Evolutionary conservation across 2,329 filamentous ascomycete species (phyloP), one percentile per base, ranked within the genome.

Genomic region (Ophiostoma pallidulum): DNA sequence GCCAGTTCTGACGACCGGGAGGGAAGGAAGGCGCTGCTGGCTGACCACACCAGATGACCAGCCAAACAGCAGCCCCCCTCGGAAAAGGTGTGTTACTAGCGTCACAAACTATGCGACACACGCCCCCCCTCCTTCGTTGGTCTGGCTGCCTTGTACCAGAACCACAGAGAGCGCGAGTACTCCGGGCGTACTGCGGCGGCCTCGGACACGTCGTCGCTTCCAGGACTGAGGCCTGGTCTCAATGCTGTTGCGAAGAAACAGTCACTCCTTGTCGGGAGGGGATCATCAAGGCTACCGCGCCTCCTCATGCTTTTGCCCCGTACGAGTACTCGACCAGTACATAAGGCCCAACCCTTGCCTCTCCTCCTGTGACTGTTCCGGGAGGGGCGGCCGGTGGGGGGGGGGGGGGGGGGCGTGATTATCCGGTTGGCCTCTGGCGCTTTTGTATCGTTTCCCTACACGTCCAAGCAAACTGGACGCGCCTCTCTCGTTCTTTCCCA

Each of bases 1-100:
- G 31, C 13, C 5, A 33, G 12, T 33, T 13, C n/a, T n/a, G n/a
- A n/a, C n/a, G n/a, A n/a, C n/a, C n/a, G 31, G 6, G n/a, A 16
- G 31, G 13, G 18, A 33, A 42, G 10, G 16, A 33, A 16, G 18
- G 9, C 18, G 32, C 33, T 16, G 33, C 35, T 45, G 43, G 24
- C 43, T 45, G 43, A 45, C 35, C 26, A 14, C 19, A 24, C 33
- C 33, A 26, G 43, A 45, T 45, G 43, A 45, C 35, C 43, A 45
- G 43, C 35, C 43, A 45, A 35, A 29, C 26, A 35, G 28, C 19
- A 36, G 7, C 26, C 19, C 18, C 14, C 31, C 26, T 13, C 13
- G 19, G 19, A 22, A n/a, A 16, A 37, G 44, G 44, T 8, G 44
- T 46, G 37, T 20, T 14, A 12, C 37, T 41, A 47, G 22, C 22